Percentiles rank a stretch among this genome's conserved stretches.
phyloP scores from a whole-genome alignment of 2,329 filamentous ascomycete genomes.

The Aureobasidium sp. region DNA sequence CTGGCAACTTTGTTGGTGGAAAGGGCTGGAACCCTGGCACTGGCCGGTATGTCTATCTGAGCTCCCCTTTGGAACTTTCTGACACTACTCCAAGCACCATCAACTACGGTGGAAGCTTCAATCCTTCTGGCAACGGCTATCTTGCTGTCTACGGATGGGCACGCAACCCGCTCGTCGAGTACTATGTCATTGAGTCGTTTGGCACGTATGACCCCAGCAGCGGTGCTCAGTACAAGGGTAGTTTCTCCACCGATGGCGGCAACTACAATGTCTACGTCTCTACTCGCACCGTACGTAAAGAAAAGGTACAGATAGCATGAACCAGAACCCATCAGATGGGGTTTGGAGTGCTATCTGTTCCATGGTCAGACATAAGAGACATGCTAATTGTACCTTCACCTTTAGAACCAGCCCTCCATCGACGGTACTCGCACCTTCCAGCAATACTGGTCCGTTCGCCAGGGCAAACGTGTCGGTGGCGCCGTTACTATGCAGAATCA shows the following conservation, averaged over 20 bases:
- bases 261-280: slow-evolving; percentile 46
- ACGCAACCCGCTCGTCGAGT: slow-evolving; percentile 43
- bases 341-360: too few relatives aligned
- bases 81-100: slow-evolving; percentile 33
- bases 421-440: slow-evolving; percentile 46
- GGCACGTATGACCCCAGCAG: slow-evolving; percentile 39
- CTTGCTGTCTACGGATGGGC: slow-evolving; percentile 53
- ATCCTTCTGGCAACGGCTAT: slow-evolving; percentile 43
- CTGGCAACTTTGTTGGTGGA: slow-evolving; percentile 43
- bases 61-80: neutral
- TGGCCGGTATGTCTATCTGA: slow-evolving; percentile 33
- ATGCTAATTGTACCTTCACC: too few relatives aligned
- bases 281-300: slow-evolving; percentile 30
- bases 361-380: too few relatives aligned
- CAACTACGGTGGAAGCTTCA: slow-evolving; percentile 42
- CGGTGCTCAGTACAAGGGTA: slow-evolving; percentile 39
- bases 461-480: slow-evolving; percentile 42
- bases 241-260: slow-evolving; percentile 43
- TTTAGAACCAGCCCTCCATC: slow-evolving; percentile 37
- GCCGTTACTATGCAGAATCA: slow-evolving; percentile 44
- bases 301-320: too few relatives aligned
- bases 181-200: slow-evolving; percentile 50
- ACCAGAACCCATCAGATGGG: too few relatives aligned
- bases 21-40: slow-evolving; percentile 52
- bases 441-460: slow-evolving; percentile 48